Evolutionary conservation across 2,329 filamentous ascomycete species (phyloP).

Genomic region (Aurifilum marmelostoma): DNA sequence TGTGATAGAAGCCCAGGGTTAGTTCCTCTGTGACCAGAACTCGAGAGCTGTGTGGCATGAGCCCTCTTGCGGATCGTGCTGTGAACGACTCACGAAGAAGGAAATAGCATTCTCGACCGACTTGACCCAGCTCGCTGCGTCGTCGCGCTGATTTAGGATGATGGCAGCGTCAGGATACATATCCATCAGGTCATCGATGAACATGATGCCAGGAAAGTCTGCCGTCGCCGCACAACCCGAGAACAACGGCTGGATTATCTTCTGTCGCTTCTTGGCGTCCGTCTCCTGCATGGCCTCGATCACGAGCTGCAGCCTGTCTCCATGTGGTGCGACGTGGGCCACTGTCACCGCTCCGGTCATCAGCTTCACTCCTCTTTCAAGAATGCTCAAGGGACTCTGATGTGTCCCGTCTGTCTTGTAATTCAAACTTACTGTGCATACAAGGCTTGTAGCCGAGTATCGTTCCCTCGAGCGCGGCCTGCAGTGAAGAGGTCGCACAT

Average conservation of each 20-base stretch:
- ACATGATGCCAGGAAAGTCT: constrained; percentile 39
- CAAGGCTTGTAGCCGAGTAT: constrained; percentile 36
- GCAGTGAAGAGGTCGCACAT: constrained; percentile 42
- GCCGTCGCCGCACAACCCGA: constrained; percentile 35
- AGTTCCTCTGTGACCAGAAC: neutral
- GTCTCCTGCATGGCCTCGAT: constrained; percentile 36
- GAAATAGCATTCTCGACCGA: neutral
- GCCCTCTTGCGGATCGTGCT: no score
- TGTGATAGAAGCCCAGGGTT: neutral
- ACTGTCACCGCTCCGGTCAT: constrained; percentile 2
- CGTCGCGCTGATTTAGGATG: constrained; percentile 38
- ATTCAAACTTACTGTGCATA: constrained; percentile 36
- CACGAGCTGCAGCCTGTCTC: constrained; percentile 33
- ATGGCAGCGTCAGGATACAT: constrained; percentile 40
- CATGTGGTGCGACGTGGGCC: constrained; percentile 31
- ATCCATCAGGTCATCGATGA: constrained; percentile 43
- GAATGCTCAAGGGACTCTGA: no score
- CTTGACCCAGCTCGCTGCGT: constrained; percentile 23
- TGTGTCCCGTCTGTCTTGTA: no score
- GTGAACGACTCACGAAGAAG: constrained; percentile 2
- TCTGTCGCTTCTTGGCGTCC: constrained; percentile 34
- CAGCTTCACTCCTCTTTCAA: neutral
- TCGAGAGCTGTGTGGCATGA: no score
- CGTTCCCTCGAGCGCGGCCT: constrained; percentile 38
- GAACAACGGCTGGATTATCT: constrained; percentile 37